Evolutionary conservation across 2,329 filamentous ascomycete species (phyloP).

Genomic region (Nemania sp.): DNA sequence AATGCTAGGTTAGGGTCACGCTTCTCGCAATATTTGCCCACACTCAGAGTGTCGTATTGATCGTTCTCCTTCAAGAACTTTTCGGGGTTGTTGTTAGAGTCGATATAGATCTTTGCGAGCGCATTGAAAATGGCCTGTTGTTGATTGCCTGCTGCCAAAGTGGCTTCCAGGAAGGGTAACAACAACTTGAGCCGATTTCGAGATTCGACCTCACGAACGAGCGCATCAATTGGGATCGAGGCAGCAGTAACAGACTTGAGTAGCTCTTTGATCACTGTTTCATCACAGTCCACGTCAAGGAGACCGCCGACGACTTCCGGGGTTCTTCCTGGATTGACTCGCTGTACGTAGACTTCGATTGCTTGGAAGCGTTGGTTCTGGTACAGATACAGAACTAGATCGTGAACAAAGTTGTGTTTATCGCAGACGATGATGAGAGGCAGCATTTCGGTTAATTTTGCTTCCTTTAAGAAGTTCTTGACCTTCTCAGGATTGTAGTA

Average conservation of each 20-base stretch:
- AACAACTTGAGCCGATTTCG: constrained; percentile 95
- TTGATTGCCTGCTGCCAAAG: constrained; percentile 85
- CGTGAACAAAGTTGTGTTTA: constrained; percentile 98
- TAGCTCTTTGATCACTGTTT: constrained; percentile 92
- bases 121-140: constrained; percentile 98
- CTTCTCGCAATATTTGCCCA: constrained; percentile 99
- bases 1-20: constrained; percentile 93
- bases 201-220: constrained; percentile 92
- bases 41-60: constrained; percentile 86
- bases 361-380: constrained; percentile 99
- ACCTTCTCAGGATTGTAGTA: constrained; percentile 92
- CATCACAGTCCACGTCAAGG: constrained; percentile 95
- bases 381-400: constrained; percentile 94
- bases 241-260: constrained; percentile 81
- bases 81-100: constrained; percentile 97
- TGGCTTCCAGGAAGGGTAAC: constrained; percentile 93
- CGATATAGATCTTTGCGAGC: constrained; percentile 98
- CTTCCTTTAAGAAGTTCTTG: constrained; percentile 99
- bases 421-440: constrained; percentile 98
- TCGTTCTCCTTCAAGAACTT: constrained; percentile 98
- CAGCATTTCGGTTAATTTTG: constrained; percentile 86
- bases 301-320: constrained; percentile 92
- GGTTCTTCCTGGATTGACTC: constrained; percentile 88
- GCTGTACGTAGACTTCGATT: constrained; percentile 97
- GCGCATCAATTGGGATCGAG: constrained; percentile 89